These are phyloP conservation scores for Rugonectria rugulosa DNA, from an alignment of 2,329 filamentous ascomycete genomes.

Conservation along the genomic window DNA sequence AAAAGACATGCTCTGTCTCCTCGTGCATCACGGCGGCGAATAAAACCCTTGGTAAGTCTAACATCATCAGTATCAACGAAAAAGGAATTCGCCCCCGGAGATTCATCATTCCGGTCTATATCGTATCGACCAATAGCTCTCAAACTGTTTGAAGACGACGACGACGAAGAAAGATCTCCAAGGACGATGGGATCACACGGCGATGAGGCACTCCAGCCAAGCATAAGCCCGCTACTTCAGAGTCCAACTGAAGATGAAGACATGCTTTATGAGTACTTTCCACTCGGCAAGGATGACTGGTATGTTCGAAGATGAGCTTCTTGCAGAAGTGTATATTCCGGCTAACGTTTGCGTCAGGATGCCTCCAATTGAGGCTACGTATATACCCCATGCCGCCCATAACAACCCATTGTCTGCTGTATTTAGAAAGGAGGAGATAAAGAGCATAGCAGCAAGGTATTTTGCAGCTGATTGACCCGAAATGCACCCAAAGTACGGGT, in stretches of 20 bases:
- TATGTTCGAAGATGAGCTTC: slow-evolving; percentile 37
- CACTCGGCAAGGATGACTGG: slow-evolving; percentile 89
- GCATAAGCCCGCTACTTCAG: slow-evolving; percentile 33
- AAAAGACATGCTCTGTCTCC: too few species aligned
- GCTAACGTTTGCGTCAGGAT: slow-evolving; percentile 59
- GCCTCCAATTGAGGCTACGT: slow-evolving; percentile 87
- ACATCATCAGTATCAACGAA: background rate
- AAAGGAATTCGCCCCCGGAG: background rate
- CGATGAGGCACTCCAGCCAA: slow-evolving; percentile 49
- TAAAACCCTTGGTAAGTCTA: background rate
- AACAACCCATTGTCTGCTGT: slow-evolving; percentile 77
- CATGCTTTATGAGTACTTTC: slow-evolving; percentile 93
- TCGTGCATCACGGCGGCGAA: background rate
- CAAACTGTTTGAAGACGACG: background rate
- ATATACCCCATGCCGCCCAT: slow-evolving; percentile 91
- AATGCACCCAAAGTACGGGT: too few species aligned
- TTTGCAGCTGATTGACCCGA: slow-evolving; percentile 63
- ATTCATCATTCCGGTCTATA: background rate
- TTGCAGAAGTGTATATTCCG: background rate
- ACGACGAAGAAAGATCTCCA: background rate
- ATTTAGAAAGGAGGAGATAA: slow-evolving; percentile 71
- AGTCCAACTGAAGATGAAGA: slow-evolving; percentile 58
- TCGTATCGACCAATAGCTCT: background rate
- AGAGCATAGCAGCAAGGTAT: slow-evolving; percentile 73
- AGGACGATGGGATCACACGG: slow-evolving; percentile 45